Conservation (phyloP, 2,329 filamentous ascomycete species). For the Zarea fungicola region DNA sequence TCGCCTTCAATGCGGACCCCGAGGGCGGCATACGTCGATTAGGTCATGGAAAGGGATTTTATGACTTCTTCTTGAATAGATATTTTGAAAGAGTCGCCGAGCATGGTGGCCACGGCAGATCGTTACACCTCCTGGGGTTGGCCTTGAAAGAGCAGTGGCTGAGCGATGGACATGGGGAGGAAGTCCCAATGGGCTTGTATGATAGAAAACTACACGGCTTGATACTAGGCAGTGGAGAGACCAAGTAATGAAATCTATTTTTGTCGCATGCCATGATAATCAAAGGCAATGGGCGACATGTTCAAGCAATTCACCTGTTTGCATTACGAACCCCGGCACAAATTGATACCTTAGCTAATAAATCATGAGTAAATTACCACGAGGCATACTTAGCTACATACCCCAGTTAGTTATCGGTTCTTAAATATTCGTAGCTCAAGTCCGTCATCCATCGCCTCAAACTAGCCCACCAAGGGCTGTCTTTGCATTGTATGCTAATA, state of each 20-base stretch:
- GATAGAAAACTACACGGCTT: conserved; percentile 79
- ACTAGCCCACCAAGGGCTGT: too few species aligned
- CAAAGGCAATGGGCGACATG: too few species aligned
- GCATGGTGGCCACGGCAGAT: conserved; percentile 28
- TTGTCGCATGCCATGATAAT: too few species aligned
- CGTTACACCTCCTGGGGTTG: conserved; percentile 63
- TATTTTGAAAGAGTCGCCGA: conserved; percentile 49
- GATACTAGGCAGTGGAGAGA: conserved; percentile 63
- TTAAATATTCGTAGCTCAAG: too few species aligned
- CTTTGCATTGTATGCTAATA: too few species aligned
- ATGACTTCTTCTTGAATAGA: conserved; percentile 84
- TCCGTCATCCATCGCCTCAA: too few species aligned
- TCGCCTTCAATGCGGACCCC: conserved; percentile 73
- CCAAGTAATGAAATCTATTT: conserved; percentile 35
- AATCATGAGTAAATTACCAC: too few species aligned
- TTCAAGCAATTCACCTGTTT: too few species aligned
- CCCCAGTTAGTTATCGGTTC: too few species aligned
- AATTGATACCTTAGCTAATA: too few species aligned
- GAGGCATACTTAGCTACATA: too few species aligned
- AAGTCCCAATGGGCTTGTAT: conserved; percentile 67
- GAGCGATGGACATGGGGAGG: conserved; percentile 46
- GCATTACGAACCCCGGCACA: too few species aligned
- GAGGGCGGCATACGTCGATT: conserved; percentile 62
- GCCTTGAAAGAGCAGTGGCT: conserved; percentile 84
- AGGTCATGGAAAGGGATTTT: conserved; percentile 94